Base-by-base conservation (phyloP, 2,329 filamentous ascomycete genomes). In the Arthrobotrys megalospora region DNA sequence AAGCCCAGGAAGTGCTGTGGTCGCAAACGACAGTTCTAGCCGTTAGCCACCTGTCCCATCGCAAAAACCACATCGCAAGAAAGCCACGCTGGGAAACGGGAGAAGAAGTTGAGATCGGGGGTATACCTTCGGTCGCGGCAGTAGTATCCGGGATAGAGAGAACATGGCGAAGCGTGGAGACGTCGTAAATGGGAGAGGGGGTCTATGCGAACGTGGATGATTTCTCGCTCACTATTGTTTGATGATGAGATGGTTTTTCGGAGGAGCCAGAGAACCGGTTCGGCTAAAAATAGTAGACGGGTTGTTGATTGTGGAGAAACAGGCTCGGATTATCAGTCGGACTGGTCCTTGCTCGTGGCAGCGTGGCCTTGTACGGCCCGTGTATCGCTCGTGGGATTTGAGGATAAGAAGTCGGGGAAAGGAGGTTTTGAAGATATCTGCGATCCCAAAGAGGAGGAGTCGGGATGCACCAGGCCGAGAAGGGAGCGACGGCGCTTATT, bases 1-100 rank as follows among this genome's bases (percentile, higher is more conserved):
- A 94, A 87, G 83, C 93, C 93, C 80, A 97, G 89, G 84, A 97
- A 95, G 55, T 90, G 91, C 94, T 97, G 45, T 53, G 50, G 43
- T 45, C 48, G 38, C 38, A 32, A 52, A 45, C n/a, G 83, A 64
- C 63, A 12, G 43, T 65, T 45, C 62, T 52, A 55, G 38, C 24
- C 32, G 72, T 76, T 55, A 76, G 66, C 38, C 65, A 50, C 45
- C 34, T 48, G 1, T 52, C 28, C 14, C 48, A 38, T 62, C 34
- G 66, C 70, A 75, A 14, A 48, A 55, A 55, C 24, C 16, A 70
- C 24, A 52, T 50, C 19, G 24, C 41, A 70, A 21, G 19, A 70
- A 36, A 60, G 0, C 45, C 16, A 19, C 36, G n/a, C 16, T 21
- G 19, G 19, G 11, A 63, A 66, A 53, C 34, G 6, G 21, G 28